Evolutionary conservation across 495 filamentous ascomycete species (phyloP), one percentile per base, ranked within the genome.

Genomic region (Aspergillus bridgeri): DNA sequence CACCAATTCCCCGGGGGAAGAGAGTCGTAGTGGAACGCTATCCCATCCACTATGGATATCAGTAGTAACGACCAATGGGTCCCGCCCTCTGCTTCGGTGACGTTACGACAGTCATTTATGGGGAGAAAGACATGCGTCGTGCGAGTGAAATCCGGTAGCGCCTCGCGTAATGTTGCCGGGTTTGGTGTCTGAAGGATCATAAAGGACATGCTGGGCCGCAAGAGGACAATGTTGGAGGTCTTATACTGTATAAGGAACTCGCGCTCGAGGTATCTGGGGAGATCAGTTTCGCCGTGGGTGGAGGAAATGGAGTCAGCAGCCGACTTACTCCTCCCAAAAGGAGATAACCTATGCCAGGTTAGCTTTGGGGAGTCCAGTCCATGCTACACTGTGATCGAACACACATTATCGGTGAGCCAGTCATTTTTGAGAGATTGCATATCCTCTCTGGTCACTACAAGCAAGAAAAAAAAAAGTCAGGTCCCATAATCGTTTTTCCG

Each of bases 351-450:
- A 59, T 57, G 48, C 63, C 42, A 54, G 49, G 24, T 69, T 59
- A 65, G 54, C 42, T 44, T 57, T 25, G 45, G 38, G 55, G 22
- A n/a, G 23, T 46, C 43, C n/a, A 17, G 43, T 48, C 21, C 9
- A 57, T 47, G 21, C 17, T 20, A 21, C 13, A 50, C 21, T 15
- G 25, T 19, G 53, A n/a, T 43, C 20, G 50, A 57, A 73, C 86
- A 56, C 82, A 96, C 92, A 77, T 96, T 96, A 70, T 98, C 94
- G n/a, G 93, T 98, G 49, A 98, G 78, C 94, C 94, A 98, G 77
- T 97, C 95, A 69, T 89, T 78, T 75, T 89, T 93, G 48, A 98
- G 80, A 25, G 86, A 86, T 69, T 89, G 87, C 59, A 97, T 82
- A 71, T 98, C 94, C 66, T 93, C 90, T 67, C 83, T 80, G 52